phyloP scores from a whole-genome alignment of 345 rosid species.

The Trapa bicornis region DNA sequence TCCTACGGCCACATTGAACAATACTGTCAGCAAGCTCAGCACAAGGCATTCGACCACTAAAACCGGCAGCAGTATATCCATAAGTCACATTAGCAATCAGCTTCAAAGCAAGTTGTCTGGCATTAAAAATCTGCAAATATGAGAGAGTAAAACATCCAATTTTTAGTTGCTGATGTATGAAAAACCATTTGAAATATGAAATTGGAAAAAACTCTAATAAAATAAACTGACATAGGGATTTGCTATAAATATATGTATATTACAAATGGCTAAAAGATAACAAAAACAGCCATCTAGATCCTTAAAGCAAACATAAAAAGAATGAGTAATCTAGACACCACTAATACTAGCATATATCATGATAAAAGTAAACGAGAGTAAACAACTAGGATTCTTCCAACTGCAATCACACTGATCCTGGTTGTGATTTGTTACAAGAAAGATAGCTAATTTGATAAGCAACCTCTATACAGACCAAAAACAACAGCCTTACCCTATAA shows the following conservation, averaged over 20 bases:
- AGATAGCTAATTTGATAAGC: background rate
- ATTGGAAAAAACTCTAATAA: background rate
- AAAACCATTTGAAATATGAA: background rate
- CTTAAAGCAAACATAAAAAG: background rate
- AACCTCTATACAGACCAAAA: background rate
- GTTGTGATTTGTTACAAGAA: background rate
- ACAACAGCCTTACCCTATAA: constrained; percentile 50
- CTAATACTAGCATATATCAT: background rate
- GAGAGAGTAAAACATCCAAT: constrained; percentile 6
- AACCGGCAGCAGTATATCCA: constrained; percentile 98
- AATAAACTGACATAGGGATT: background rate
- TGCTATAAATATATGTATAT: background rate
- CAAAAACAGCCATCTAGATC: background rate
- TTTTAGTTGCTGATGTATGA: background rate
- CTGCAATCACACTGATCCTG: background rate
- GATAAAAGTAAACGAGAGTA: background rate
- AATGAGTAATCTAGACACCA: background rate
- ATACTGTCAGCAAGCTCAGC: constrained; percentile 99
- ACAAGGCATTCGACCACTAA: constrained; percentile 99
- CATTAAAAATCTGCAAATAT: constrained; percentile 71
- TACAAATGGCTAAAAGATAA: background rate
- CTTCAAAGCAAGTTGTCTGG: constrained; percentile 97
- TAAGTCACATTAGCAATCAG: constrained; percentile 95
- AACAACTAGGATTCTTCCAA: background rate
- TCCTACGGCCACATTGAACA: constrained; percentile 94